Conservation (phyloP, 257 asterid genomes). For the Primulina huaijiensis region DNA sequence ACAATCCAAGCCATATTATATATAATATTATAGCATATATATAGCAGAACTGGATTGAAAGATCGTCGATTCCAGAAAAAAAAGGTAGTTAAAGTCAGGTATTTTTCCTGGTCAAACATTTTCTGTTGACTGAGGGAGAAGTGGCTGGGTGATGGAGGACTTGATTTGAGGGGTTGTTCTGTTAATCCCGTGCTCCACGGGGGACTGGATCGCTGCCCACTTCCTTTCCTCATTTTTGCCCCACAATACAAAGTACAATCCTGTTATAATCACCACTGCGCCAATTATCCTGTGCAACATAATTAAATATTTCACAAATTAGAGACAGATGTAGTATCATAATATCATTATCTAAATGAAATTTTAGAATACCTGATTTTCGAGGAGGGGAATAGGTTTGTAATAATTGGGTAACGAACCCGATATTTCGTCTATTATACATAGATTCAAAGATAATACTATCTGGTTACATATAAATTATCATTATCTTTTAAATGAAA, state of each 20-base stretch:
- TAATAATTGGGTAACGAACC: too few species aligned
- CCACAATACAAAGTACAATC: constrained; percentile 90
- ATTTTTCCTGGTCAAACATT: constrained; percentile 42
- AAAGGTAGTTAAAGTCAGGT: constrained; percentile 25
- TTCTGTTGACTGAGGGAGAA: constrained; percentile 64
- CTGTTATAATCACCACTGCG: constrained; percentile 74
- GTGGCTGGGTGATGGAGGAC: constrained; percentile 82
- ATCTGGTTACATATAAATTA: constrained; percentile 14
- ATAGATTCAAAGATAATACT: constrained; percentile 2
- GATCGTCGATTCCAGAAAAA: constrained; percentile 33
- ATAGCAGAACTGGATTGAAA: constrained; percentile 32
- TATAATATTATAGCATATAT: constrained; percentile 16
- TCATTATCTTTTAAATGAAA: background rate
- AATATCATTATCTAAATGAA: background rate
- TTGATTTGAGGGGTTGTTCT: constrained; percentile 46
- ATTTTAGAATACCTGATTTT: too few species aligned
- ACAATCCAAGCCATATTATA: background rate
- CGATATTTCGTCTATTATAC: background rate
- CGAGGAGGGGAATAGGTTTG: too few species aligned
- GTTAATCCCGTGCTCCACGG: constrained; percentile 53
- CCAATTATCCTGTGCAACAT: constrained; percentile 70
- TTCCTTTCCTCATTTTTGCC: constrained; percentile 88
- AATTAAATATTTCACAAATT: background rate
- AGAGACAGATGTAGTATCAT: too few species aligned
- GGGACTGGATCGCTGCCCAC: constrained; percentile 46